Evolutionary conservation across 371 early-diverging fungal species (phyloP), one percentile per base, ranked within the genome.

Genomic region (Mortierella sp.): DNA sequence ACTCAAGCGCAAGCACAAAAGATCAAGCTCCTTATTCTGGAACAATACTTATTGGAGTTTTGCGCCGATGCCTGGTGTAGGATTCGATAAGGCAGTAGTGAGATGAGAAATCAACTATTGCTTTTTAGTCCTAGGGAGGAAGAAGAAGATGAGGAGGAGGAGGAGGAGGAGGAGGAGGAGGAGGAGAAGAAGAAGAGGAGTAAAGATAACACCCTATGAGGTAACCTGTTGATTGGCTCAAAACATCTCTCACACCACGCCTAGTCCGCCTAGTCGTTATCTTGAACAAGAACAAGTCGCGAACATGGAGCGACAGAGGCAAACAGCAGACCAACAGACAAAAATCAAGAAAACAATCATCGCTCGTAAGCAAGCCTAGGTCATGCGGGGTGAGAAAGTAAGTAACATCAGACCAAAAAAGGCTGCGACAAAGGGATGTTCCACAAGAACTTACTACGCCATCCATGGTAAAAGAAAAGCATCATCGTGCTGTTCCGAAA

Each of bases 371-470:
- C 43, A 43, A 43, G 16, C 43, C 3, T 11, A 43, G 1, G 43
- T 43, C 43, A 43, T 43, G 43, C 43, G 43, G 16, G 14, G 43
- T 14, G 43, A 40, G 30, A 30, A 30, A 30, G 30, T 30, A 40
- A 40, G 43, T 14, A 14, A 40, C 43, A 40, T 40, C 43, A 5
- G 43, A 43, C 43, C 0, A 28, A 11, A 28, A 55, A 24, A 55
- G 28, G 24, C 55, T 55, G 3, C 28, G 55, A n/a, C 24, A n/a
- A 24, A 35, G 55, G 28, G 55, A 55, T 55, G 55, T 55, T 55
- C 55, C 55, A 55, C 55, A 26, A 55, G 55, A 28, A 55, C 24
- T 49, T 55, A 11, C 28, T 55, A 12, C 55, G 55, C 55, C 55
- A 47, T 35, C 49, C 49, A 49, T 49, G 49, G 49, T 49, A 49